Evolutionary conservation across 2,329 filamentous ascomycete species (phyloP), one percentile per base, ranked within the genome.

Genomic region (Alternaria infectoria): DNA sequence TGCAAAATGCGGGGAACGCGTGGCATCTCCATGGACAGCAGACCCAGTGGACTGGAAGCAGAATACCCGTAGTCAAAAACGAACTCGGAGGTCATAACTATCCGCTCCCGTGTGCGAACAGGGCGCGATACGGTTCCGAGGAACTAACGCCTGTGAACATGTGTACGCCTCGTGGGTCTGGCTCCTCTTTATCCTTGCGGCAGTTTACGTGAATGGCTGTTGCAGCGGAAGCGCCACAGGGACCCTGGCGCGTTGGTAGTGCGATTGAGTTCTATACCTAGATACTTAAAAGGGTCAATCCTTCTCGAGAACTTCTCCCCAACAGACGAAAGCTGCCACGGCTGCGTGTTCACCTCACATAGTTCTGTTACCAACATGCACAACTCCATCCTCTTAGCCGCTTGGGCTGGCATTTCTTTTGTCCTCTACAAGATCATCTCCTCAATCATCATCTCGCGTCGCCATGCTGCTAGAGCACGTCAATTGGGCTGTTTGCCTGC

Each of bases 401-500:
- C 80, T 25, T 81, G 72, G 72, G 68, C 65, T 11, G 43, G 74
- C 30, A 43, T 73, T 8, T 62, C 75, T 23, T 82, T 78, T 63
- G 50, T 76, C 25, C 15, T 78, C 23, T 79, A 75, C 70, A 74
- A 68, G 44, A 61, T 75, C 6, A 56, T 77, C 43, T 69, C 74
- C 45, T 73, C 71, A 50, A 58, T 74, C 58, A 64, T 66, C 52
- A 63, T 57, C 21, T 69, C 71, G 7, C 77, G 80, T 17, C 74
- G 79, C 32, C 74, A 77, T 36, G 65, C 77, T 26, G 74, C 71
- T 36, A 72, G 70, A 28, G 77, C 76, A 12, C 78, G 83, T 65
- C 59, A 62, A 43, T 64, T 75, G 9, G 83, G 84, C 17, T 87
- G 86, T 69, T 74, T 83, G 44, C 79, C 79, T 3, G 75, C 81